Conservation (phyloP, 176 grass and related monocot genomes). For the Miscanthus lutarioriparius region DNA sequence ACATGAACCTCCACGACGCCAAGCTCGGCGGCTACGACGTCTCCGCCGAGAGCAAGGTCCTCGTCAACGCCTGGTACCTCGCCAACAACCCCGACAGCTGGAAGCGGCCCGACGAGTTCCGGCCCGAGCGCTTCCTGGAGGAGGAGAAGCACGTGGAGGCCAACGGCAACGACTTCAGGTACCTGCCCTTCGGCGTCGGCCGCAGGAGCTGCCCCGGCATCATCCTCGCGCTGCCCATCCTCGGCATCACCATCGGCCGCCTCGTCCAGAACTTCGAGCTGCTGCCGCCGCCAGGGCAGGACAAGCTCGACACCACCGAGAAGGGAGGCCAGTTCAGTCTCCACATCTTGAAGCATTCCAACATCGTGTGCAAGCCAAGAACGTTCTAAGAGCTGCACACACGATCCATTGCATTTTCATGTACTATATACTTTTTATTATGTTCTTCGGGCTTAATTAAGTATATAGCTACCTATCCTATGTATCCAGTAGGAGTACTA, state of each 20-base stretch:
- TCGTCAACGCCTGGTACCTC: slow-evolving; percentile 83
- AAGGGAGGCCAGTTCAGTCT: slow-evolving; percentile 85
- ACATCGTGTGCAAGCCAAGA: slow-evolving; percentile 63
- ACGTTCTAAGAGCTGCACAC: slow-evolving; percentile 24
- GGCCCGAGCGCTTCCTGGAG: slow-evolving; percentile 70
- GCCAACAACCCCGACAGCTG: slow-evolving; percentile 72
- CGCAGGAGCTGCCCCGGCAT: slow-evolving; percentile 79
- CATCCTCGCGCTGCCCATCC: slow-evolving; percentile 81
- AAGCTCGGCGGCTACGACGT: slow-evolving; percentile 74
- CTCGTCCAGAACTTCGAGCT: slow-evolving; percentile 81
- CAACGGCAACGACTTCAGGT: slow-evolving; percentile 78
- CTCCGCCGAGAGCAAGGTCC: slow-evolving; percentile 81
- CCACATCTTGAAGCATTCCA: slow-evolving; percentile 81
- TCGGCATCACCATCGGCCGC: slow-evolving; percentile 78
- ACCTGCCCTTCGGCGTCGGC: slow-evolving; percentile 72
- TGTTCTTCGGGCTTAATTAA: not conserved
- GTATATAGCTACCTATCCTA: not conserved
- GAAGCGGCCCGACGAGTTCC: slow-evolving; percentile 68
- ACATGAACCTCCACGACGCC: slow-evolving; percentile 87
- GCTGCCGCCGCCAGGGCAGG: slow-evolving; percentile 51
- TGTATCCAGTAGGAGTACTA: not conserved
- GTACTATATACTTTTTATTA: too few relatives aligned
- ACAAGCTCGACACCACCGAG: slow-evolving; percentile 72
- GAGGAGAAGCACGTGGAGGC: slow-evolving; percentile 78
- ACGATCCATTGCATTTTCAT: not conserved